Evolutionary conservation across 2,329 filamentous ascomycete genomes (phyloP), one percentile per base, ranked within the genome.

Genomic region (Geosmithia putterillii): DNA sequence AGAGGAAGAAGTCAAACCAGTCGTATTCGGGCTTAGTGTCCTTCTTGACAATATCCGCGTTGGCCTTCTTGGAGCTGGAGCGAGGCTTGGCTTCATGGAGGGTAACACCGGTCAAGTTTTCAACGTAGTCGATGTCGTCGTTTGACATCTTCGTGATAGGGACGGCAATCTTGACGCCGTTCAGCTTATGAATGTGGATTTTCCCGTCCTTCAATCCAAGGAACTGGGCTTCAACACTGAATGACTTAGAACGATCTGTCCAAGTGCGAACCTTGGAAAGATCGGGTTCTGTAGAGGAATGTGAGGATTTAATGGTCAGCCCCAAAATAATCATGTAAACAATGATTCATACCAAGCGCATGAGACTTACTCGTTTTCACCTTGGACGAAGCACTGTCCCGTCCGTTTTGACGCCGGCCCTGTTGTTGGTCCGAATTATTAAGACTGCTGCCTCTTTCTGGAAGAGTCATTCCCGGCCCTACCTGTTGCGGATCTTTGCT

Each of bases 1-100:
- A 80, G 36, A 98, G 68, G 71, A 98, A 98, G 67, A 98, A 96
- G 58, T 95, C 88, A 56, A 98, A 98, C 92, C 92, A 98, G 60
- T 98, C 92, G 59, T 96, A 94, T 40, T 92, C 82, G 1, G 83
- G 71, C 60, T 81, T 82, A 55, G 73, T 69, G 19, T 65, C 60
- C 40, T 69, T 65, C 10, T 32, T 32, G 28, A 32, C 28, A 32
- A 14, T 12, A 50, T 83, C 73, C 25, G 87, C 66, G 2, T 73
- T 73, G n/a, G 76, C 81, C 46, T 72, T 75, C 59, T 80, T 85
- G 41, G 95, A 83, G 52, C 92, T 87, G 6, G 87, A 89, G 40
- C 95, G 67, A 12, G 90, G 90, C 63, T 94, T 95, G 54, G 95
- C 88, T 55, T 96, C 90, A 50, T 96, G 89, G 41, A 96, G 68